Conservation (phyloP, 306 rosid genomes). For the Pterocarpus santalinus region DNA sequence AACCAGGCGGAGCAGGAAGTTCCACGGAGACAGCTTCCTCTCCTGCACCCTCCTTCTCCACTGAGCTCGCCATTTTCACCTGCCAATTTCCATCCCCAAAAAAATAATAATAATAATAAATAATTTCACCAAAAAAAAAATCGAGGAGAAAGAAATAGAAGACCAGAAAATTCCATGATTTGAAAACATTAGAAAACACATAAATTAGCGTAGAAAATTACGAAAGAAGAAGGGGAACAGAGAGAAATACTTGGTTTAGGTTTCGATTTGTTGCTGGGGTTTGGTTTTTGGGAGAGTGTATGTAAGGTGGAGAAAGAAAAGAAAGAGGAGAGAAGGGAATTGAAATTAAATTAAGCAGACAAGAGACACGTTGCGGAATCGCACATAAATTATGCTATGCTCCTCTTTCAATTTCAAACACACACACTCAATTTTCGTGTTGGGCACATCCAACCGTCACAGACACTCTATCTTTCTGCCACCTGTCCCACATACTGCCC, state of each 20-base stretch:
- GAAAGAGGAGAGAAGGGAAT: not conserved
- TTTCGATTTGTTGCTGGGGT: conserved; percentile 15
- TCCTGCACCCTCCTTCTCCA: conserved; percentile 63
- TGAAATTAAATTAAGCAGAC: not conserved
- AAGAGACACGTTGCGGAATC: conserved; percentile 50
- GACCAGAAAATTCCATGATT: conserved; percentile 9
- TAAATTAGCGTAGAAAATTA: conserved; percentile 15
- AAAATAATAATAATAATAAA: not conserved
- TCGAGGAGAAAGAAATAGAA: conserved; percentile 1
- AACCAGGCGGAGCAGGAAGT: conserved; percentile 96
- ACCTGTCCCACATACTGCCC: conserved; percentile 26
- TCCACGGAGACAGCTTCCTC: conserved; percentile 87
- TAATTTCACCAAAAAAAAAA: conserved; percentile 24
- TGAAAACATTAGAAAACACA: not conserved
- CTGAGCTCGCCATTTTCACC: conserved; percentile 88
- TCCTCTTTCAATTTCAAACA: not conserved
- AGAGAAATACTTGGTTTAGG: conserved; percentile 38
- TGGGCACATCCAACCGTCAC: conserved; percentile 41
- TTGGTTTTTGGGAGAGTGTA: conserved; percentile 17
- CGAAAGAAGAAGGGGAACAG: not conserved
- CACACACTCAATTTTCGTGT: conserved; percentile 18
- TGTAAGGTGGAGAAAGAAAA: conserved; percentile 35
- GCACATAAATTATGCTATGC: conserved; percentile 6
- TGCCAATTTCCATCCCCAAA: conserved; percentile 45
- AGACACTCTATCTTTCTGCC: conserved; percentile 39